Conservation (phyloP, 257 asterid genomes). For the Nicotiana sylvestris region DNA sequence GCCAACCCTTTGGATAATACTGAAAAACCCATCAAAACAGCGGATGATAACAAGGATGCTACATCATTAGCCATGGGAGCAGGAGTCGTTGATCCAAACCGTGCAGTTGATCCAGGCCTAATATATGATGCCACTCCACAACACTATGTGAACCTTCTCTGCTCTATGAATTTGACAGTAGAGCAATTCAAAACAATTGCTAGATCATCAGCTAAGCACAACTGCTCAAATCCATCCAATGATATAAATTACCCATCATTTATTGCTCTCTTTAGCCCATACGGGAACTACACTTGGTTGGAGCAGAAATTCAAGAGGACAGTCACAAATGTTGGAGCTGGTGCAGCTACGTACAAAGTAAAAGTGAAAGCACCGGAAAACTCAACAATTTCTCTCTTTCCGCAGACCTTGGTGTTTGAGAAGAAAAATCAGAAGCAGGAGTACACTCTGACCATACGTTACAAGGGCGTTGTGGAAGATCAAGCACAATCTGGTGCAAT, state of each 20-base stretch:
- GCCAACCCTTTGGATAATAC: slow-evolving; percentile 9
- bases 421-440: slow-evolving; percentile 12
- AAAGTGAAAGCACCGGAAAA: slow-evolving; percentile 8
- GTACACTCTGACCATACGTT: slow-evolving; percentile 7
- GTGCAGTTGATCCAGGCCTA: slow-evolving; percentile 14
- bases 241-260: slow-evolving; percentile 23
- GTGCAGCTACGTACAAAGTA: background rate
- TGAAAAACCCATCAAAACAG: background rate
- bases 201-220: background rate
- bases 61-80: slow-evolving; percentile 8
- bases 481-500: slow-evolving; percentile 11
- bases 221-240: slow-evolving; percentile 8
- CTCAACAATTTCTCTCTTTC: slow-evolving; percentile 9
- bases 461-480: no score
- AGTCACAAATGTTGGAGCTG: slow-evolving; percentile 14
- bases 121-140: slow-evolving; percentile 16
- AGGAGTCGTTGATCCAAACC: no score
- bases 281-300: background rate
- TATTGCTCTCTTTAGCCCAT: background rate
- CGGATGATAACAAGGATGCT: background rate
- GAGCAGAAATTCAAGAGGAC: background rate
- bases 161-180: slow-evolving; percentile 15
- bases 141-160: slow-evolving; percentile 16
- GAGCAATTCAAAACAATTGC: slow-evolving; percentile 4
- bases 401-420: slow-evolving; percentile 10